A percentile compares a stretch with the other conserved stretches of the same genome.
Conservation (phyloP, 176 grass and related monocot genomes). For the Avena insularis region DNA sequence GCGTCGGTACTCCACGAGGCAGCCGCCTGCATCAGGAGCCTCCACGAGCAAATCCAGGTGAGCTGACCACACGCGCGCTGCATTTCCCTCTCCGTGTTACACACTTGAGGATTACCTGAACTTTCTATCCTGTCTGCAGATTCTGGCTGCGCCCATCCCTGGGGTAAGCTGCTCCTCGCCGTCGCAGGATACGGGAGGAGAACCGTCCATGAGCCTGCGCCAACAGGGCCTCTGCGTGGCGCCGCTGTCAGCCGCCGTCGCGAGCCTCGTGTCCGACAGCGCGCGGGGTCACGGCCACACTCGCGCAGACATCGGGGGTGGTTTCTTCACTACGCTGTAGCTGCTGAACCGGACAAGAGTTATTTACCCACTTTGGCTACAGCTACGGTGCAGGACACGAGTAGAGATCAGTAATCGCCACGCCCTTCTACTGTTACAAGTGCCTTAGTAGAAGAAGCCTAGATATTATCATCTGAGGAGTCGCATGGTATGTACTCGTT, state of each 20-base stretch:
- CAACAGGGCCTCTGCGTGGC: slow-evolving; percentile 62
- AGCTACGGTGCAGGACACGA: not conserved
- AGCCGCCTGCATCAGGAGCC: slow-evolving; percentile 60
- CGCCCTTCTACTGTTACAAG: not conserved
- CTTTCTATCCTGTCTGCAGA: slow-evolving; percentile 12
- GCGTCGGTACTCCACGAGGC: slow-evolving; percentile 83
- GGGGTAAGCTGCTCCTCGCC: slow-evolving; percentile 20
- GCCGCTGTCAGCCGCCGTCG: slow-evolving; percentile 40
- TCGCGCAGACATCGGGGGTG: slow-evolving; percentile 8
- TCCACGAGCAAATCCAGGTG: slow-evolving; percentile 75
- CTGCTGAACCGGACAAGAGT: not conserved
- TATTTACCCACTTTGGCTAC: not conserved
- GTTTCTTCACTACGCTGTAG: slow-evolving; percentile 31
- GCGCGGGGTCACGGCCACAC: slow-evolving; percentile 27
- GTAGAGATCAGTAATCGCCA: not conserved
- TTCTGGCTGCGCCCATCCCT: slow-evolving; percentile 44
- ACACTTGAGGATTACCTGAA: not conserved
- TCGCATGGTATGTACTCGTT: not conserved
- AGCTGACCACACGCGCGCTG: not conserved
- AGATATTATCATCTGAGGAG: slow-evolving; percentile 12
- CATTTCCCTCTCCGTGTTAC: not conserved
- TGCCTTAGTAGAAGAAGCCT: not conserved
- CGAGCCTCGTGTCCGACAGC: slow-evolving; percentile 34
- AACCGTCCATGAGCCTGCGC: slow-evolving; percentile 32
- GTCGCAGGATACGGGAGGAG: slow-evolving; percentile 28